These are phyloP conservation scores for Penicillium flavigenum DNA, from an alignment of 495 filamentous ascomycete species.

Conservation along the genomic window DNA sequence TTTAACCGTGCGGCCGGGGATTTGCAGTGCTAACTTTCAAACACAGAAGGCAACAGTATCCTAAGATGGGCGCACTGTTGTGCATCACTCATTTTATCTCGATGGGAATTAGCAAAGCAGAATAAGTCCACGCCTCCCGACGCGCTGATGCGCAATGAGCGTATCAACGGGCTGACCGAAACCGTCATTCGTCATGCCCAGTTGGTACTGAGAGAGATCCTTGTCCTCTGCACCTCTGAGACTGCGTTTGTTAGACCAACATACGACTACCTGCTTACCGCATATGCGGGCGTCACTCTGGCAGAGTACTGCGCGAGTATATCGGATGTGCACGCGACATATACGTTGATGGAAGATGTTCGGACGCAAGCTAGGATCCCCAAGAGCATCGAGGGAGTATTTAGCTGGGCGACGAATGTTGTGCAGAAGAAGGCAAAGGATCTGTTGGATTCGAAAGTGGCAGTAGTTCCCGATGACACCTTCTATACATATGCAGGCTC, in stretches of 20 bases:
- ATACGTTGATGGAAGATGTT: slow-evolving; percentile 15
- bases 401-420: slow-evolving; percentile 13
- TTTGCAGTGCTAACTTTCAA: neutral
- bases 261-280: slow-evolving; percentile 12
- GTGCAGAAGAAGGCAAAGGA: slow-evolving; percentile 11
- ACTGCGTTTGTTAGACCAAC: slow-evolving; percentile 9
- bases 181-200: slow-evolving; percentile 9
- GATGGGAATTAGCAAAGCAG: slow-evolving; percentile 14
- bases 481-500: slow-evolving; percentile 6
- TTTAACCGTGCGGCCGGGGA: neutral
- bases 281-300: slow-evolving; percentile 12
- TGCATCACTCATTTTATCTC: slow-evolving; percentile 8
- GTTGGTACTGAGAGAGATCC: slow-evolving; percentile 8
- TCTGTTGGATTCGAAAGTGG: slow-evolving; percentile 5
- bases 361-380: slow-evolving; percentile 12
- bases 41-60: neutral
- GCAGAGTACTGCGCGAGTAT: slow-evolving; percentile 9
- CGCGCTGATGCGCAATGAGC: neutral
- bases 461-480: slow-evolving; percentile 1
- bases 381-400: slow-evolving; percentile 9
- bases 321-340: slow-evolving; percentile 10
- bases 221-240: slow-evolving; percentile 1
- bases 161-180: neutral
- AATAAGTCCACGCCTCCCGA: neutral
- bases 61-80: slow-evolving; percentile 9